Base-by-base conservation (phyloP, 345 rosid genomes). In the Firmiana major region DNA sequence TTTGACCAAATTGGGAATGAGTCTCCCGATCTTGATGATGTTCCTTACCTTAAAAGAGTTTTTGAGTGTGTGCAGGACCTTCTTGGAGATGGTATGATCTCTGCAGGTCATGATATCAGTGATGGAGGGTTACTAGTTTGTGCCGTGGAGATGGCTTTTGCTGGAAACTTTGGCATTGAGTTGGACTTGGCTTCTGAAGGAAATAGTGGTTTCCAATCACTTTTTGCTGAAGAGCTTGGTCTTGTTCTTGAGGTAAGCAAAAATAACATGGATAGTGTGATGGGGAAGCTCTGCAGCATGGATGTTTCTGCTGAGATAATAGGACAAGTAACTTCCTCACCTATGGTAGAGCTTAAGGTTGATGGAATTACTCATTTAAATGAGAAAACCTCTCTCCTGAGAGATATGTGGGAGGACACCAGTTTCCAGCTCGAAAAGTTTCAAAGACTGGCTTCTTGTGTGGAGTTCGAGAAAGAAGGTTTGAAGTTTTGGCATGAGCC, bases 351-450 rank as follows among this genome's bases (percentile, higher is more conserved):
- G 65, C 66, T 95, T 28, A 88, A 85, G 77, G 90, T 90, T 51
- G 94, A 95, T 65, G 90, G 88, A 34, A 73, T 81, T 21, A 81
- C 88, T 67, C 87, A 83, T 48, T 70, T 95, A 84, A 85, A 84
- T 53, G 93, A 89, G 84, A 80, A 83, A 72, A 93, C 94, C 57
- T 75, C 93, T 48, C 60, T 85, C 49, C 91, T 95, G 38, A 83
- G 98, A 80, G 98, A 92, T 84, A 82, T 89, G 89, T 93, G 98
- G 98, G 98, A 95, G 81, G 98, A 92, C 63, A 93, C 97, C 72
- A 92, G 99, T 81, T 95, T 95, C 79, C 89, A 88, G 73, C 84
- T 69, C 31, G 98, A 93, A 43, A 92, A 89, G 84, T 82, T 88
- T 63, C 99, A 95, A 81, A 84, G 98, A 36, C 68, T 95, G 68